Base-by-base conservation (phyloP, 345 rosid species). In the Citropsis articulata region DNA sequence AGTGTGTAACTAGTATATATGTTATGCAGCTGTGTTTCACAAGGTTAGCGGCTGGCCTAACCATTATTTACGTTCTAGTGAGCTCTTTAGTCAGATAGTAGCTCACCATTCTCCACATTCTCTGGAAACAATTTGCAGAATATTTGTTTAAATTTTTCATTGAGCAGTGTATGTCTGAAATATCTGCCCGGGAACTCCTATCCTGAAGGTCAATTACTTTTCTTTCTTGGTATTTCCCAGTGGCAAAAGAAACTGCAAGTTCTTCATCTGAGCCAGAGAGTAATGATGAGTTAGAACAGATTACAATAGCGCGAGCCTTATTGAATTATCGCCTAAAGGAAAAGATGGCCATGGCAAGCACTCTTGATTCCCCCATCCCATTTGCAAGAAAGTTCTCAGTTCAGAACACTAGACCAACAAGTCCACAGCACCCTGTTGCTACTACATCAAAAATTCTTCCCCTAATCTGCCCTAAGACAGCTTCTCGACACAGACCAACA, bases 201-300 rank as follows among this genome's bases (percentile, higher is more conserved):
- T 55, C 33, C 75, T 59, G 4, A 24, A 68, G 42, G 30, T 24
- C 66, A 50, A 50, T 50, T 61, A 28, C 45, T 42, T 21, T 55
- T n/a, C 27, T 16, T 72, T 33, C 53, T 80, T 76, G 75, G 59
- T 2, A 18, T 68, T 82, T 75, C 67, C 70, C 90, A 96, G 99
- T 96, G 97, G 98, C 97, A 2, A 96, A 96, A 88, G 99, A 94
- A 90, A 84, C 95, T 66, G 86, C 94, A 56, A 91, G 88, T 73
- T 88, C 97, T 60, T 82, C 93, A 73, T 87, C 92, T 27, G 98
- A 91, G 81, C 86, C 91, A 72, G 98, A 94, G 77, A 86, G 84
- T 84, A 91, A 55, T 77, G 99, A 96, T 57, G 99, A 96, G 82
- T 90, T 91, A 79, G 99, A 96, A 82, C 99, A 96, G 87, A 93